Conservation (phyloP, 2,329 filamentous ascomycete genomes). For the Clonostachys byssicola region DNA sequence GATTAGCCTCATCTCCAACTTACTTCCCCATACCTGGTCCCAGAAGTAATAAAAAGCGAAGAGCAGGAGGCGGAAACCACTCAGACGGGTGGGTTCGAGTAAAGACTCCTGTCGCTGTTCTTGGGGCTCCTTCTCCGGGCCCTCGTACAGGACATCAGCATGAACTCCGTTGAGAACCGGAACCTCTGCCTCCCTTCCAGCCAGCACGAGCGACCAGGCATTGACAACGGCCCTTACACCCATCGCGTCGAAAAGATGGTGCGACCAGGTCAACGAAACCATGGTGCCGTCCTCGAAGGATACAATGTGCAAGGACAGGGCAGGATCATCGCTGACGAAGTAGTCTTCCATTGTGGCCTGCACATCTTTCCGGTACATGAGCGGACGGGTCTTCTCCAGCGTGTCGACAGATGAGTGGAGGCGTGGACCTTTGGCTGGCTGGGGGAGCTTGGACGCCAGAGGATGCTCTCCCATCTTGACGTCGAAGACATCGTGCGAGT, state of each 20-base stretch:
- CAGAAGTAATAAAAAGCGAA: conserved; percentile 15
- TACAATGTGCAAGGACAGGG: conserved; percentile 40
- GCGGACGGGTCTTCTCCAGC: not conserved
- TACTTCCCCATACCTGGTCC: conserved; percentile 19
- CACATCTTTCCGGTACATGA: conserved; percentile 1
- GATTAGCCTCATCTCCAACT: conserved; percentile 27
- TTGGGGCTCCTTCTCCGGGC: conserved; percentile 9
- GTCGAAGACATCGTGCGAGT: conserved; percentile 27
- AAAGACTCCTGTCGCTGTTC: too few relatives aligned
- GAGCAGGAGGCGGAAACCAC: too few relatives aligned
- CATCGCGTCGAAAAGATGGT: conserved; percentile 41
- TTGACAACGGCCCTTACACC: conserved; percentile 33
- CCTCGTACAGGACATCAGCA: conserved; percentile 24
- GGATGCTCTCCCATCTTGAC: conserved; percentile 34
- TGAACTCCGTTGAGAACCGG: conserved; percentile 22
- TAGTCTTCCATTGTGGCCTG: conserved; percentile 28
- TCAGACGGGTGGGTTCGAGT: too few relatives aligned
- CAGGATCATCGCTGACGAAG: conserved; percentile 33
- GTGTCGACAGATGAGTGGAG: conserved; percentile 5
- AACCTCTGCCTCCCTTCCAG: conserved; percentile 34
- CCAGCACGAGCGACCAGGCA: conserved; percentile 39
- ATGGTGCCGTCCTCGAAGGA: conserved; percentile 46
- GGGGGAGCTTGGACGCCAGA: conserved; percentile 22
- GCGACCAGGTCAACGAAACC: conserved; percentile 37
- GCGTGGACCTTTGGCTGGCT: conserved; percentile 16